Evolutionary conservation across 352 stramenopile species (phyloP).

Genomic region (Globisporangium heterothallicum): DNA sequence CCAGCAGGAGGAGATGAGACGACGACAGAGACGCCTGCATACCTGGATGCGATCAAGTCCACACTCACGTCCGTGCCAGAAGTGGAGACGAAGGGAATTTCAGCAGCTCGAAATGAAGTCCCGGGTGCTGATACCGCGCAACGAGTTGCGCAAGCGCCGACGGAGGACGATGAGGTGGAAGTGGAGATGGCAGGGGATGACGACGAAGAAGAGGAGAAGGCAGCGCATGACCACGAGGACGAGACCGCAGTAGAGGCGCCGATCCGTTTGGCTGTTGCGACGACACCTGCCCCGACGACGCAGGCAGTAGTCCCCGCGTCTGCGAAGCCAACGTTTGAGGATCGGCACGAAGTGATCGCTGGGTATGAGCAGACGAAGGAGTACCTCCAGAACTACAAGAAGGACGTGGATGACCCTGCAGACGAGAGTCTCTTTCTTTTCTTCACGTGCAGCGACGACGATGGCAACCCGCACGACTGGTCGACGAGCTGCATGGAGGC

Average conservation of each 20-base stretch:
- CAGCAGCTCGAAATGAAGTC: neutral
- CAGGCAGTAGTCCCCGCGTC: neutral
- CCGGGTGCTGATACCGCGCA: neutral
- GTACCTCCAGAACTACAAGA: conserved; percentile 40
- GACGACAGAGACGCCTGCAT: neutral
- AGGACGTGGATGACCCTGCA: conserved; percentile 10
- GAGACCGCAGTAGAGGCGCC: conserved; percentile 2
- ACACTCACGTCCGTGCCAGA: conserved; percentile 5
- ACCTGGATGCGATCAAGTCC: conserved; percentile 7
- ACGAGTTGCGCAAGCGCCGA: conserved; percentile 5
- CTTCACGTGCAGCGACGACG: conserved; percentile 55
- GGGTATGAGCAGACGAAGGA: conserved; percentile 46
- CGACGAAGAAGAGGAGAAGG: conserved; percentile 13
- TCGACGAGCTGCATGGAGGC: conserved; percentile 35
- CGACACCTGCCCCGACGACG: neutral
- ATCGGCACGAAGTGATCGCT: conserved; percentile 37
- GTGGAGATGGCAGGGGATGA: neutral
- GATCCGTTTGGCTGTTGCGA: conserved; percentile 7
- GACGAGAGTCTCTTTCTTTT: conserved; percentile 57
- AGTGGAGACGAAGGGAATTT: neutral
- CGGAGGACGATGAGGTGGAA: neutral
- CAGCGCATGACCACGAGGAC: conserved; percentile 12
- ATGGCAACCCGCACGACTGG: conserved; percentile 44
- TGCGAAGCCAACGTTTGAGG: conserved; percentile 17
- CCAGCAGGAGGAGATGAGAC: neutral